Conservation (phyloP, 176 grass and related monocot genomes). For the Eragrostis nindensis region DNA sequence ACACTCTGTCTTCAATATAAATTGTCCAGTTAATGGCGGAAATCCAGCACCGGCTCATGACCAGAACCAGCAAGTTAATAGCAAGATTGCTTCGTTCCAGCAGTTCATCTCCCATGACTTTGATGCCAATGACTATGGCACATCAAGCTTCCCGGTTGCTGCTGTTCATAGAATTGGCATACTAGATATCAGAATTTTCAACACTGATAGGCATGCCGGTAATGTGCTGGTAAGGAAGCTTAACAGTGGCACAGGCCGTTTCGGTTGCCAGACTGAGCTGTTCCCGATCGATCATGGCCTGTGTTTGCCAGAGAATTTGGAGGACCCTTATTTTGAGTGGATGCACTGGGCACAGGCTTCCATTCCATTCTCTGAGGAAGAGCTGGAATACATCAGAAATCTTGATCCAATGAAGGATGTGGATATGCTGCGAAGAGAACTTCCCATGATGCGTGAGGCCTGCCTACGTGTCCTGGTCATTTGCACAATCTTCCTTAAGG, state of each 20-base stretch:
- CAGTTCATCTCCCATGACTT: constrained; percentile 83
- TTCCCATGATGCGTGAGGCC: constrained; percentile 71
- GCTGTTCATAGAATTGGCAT: constrained; percentile 84
- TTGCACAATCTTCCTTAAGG: constrained; percentile 72
- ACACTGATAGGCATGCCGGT: constrained; percentile 79
- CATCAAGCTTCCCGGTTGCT: constrained; percentile 69
- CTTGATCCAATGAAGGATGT: constrained; percentile 60
- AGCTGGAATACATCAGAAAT: constrained; percentile 65
- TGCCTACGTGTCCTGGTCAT: constrained; percentile 62
- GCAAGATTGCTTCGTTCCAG: constrained; percentile 89
- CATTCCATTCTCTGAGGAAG: constrained; percentile 66
- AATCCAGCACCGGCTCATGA: constrained; percentile 39
- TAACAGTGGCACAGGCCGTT: constrained; percentile 52
- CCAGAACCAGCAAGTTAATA: constrained; percentile 51
- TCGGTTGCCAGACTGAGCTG: constrained; percentile 66
- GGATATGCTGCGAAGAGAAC: constrained; percentile 49
- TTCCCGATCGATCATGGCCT: constrained; percentile 85
- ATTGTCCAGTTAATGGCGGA: constrained; percentile 44
- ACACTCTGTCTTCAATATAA: constrained; percentile 75
- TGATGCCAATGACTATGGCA: constrained; percentile 78
- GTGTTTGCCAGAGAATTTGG: constrained; percentile 72
- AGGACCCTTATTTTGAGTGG: constrained; percentile 82
- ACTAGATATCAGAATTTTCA: constrained; percentile 85
- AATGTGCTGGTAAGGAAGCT: constrained; percentile 82
- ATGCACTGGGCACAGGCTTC: constrained; percentile 77